Conservation (phyloP, 805 yeast genomes). For the Dipodascus geniculatus region DNA sequence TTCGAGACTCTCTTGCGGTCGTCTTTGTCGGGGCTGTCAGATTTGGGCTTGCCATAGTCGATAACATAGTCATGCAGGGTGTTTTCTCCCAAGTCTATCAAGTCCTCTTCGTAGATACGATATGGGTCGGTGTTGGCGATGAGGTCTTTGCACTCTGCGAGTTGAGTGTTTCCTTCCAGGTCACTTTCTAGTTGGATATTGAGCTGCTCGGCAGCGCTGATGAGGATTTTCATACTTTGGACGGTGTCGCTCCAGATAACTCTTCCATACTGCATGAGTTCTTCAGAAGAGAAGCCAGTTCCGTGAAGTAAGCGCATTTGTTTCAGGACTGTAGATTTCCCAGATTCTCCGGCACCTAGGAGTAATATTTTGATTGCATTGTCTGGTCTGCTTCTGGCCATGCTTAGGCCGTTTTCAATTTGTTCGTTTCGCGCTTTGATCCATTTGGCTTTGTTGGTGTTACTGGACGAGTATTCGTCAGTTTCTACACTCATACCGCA, state of each 20-base stretch:
- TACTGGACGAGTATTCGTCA: background rate
- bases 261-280: constrained; percentile 67
- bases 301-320: constrained; percentile 80
- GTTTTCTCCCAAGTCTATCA: background rate
- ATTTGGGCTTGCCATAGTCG: background rate
- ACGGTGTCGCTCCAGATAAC: constrained; percentile 91
- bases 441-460: background rate
- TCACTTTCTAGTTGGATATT: constrained; percentile 61
- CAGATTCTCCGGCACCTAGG: constrained; percentile 92
- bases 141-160: background rate
- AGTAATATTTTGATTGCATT: constrained; percentile 54
- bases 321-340: constrained; percentile 85
- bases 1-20: background rate
- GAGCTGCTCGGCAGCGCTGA: constrained; percentile 61
- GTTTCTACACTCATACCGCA: constrained; percentile 2
- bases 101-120: background rate
- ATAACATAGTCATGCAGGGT: constrained; percentile 1
- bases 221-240: constrained; percentile 66
- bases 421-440: constrained; percentile 4
- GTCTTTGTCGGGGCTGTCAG: background rate
- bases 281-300: constrained; percentile 71
- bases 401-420: background rate
- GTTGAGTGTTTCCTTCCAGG: constrained; percentile 24
- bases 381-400: constrained; percentile 37
- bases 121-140: background rate